Evolutionary conservation across 306 rosid species (phyloP).

Genomic region (Malus sylvestris): DNA sequence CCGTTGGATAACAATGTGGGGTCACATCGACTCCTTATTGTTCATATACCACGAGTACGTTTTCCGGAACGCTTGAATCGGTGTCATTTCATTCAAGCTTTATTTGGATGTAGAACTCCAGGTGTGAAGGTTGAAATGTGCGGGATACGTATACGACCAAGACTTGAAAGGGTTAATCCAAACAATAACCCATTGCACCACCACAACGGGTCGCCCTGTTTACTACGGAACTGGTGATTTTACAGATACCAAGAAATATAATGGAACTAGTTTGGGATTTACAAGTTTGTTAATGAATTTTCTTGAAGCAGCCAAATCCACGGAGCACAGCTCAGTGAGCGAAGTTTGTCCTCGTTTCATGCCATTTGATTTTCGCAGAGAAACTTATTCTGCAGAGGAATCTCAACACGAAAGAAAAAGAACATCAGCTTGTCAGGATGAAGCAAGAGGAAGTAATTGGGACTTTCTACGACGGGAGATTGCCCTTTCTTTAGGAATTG

Average conservation of each 20-base stretch:
- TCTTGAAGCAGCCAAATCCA: background rate
- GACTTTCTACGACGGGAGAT: background rate
- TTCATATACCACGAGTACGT: constrained; percentile 2
- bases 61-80: background rate
- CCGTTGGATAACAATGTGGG: background rate
- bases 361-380: background rate
- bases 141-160: constrained; percentile 7
- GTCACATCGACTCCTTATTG: background rate
- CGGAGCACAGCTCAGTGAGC: background rate
- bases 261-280: background rate
- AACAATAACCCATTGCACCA: background rate
- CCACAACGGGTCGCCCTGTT: background rate
- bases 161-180: background rate
- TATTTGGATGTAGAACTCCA: background rate
- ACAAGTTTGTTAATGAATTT: background rate
- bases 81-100: background rate
- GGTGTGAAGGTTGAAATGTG: constrained; percentile 3
- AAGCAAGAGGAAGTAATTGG: too few species aligned
- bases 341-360: background rate
- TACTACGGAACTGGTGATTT: background rate
- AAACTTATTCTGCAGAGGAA: background rate
- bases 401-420: background rate
- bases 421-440: background rate
- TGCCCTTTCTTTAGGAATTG: too few species aligned
- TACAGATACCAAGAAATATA: background rate